phyloP scores from a whole-genome alignment of 2,329 filamentous ascomycete species.

The Pyrenophora graminea region DNA sequence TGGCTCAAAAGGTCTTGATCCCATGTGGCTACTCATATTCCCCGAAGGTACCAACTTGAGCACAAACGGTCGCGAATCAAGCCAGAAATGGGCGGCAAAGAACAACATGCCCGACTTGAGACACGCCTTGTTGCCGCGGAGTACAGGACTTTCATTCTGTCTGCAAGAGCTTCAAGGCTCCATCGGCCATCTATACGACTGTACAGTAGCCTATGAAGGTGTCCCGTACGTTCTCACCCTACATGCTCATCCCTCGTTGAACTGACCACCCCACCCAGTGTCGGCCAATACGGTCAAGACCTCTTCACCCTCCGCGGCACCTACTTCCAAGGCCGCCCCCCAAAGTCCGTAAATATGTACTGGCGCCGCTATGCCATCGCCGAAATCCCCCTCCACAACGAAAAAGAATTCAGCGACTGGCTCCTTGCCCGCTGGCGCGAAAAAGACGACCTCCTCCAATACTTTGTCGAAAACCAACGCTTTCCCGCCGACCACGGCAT shows the following conservation, averaged over 20 bases:
- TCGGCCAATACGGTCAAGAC: slow-evolving; percentile 75
- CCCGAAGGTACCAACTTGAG: slow-evolving; percentile 86
- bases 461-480: slow-evolving; percentile 72
- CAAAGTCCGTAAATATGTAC: slow-evolving; percentile 94
- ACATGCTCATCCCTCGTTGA: neutral
- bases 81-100: slow-evolving; percentile 77
- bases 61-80: slow-evolving; percentile 70
- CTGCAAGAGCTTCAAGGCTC: slow-evolving; percentile 73
- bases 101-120: slow-evolving; percentile 68
- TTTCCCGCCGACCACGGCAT: slow-evolving; percentile 69
- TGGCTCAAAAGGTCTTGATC: slow-evolving; percentile 60
- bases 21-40: slow-evolving; percentile 90
- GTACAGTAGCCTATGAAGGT: slow-evolving; percentile 93
- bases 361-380: slow-evolving; percentile 84
- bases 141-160: slow-evolving; percentile 80
- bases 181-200: slow-evolving; percentile 86
- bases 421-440: slow-evolving; percentile 82
- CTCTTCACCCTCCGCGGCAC: slow-evolving; percentile 84
- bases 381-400: slow-evolving; percentile 77
- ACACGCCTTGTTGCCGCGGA: slow-evolving; percentile 76
- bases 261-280: slow-evolving; percentile 28
- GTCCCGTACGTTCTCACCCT: slow-evolving; percentile 70
- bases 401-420: slow-evolving; percentile 78
- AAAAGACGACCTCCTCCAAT: slow-evolving; percentile 85
- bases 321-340: slow-evolving; percentile 85